Evolutionary conservation across 352 stramenopile genomes (phyloP).

Genomic region (Globisporangium cylindrosporum): DNA sequence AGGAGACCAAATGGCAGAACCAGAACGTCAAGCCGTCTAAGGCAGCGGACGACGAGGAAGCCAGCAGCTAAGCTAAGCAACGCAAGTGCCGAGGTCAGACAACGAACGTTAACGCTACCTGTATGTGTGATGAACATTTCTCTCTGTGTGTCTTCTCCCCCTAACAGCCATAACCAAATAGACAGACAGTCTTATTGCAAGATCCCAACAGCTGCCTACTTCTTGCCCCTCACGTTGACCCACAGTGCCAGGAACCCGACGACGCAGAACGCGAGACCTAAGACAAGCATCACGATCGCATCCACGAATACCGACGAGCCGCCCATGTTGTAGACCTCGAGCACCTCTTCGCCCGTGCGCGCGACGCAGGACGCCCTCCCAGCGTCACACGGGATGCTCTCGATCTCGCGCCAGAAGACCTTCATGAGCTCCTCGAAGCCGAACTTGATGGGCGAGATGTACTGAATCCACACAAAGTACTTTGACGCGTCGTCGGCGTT

Average conservation of each 20-base stretch:
- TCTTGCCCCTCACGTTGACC: constrained; percentile 21
- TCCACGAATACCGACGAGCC: constrained; percentile 22
- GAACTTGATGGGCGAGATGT: constrained; percentile 59
- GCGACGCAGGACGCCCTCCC: not conserved
- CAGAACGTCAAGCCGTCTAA: constrained; percentile 57
- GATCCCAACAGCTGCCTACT: not conserved
- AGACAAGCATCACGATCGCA: constrained; percentile 28
- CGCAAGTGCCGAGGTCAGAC: not conserved
- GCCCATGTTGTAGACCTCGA: constrained; percentile 47
- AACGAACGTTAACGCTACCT: not conserved
- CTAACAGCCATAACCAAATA: not conserved
- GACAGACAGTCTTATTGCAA: not conserved
- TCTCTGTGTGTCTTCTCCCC: not conserved
- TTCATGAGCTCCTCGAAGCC: constrained; percentile 44
- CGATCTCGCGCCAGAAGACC: constrained; percentile 38
- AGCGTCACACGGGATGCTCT: constrained; percentile 32
- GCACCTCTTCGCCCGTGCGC: constrained; percentile 18
- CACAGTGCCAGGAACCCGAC: constrained; percentile 34
- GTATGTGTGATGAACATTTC: not conserved
- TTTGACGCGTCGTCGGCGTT: constrained; percentile 30
- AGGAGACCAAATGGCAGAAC: constrained; percentile 80
- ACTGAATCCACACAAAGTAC: constrained; percentile 61
- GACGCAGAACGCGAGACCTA: constrained; percentile 34
- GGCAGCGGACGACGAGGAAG: constrained; percentile 13
- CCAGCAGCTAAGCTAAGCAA: not conserved